These are phyloP conservation scores for Phyllostachys edulis DNA, from an alignment of 176 grass and related monocot species.

Conservation along the genomic window DNA sequence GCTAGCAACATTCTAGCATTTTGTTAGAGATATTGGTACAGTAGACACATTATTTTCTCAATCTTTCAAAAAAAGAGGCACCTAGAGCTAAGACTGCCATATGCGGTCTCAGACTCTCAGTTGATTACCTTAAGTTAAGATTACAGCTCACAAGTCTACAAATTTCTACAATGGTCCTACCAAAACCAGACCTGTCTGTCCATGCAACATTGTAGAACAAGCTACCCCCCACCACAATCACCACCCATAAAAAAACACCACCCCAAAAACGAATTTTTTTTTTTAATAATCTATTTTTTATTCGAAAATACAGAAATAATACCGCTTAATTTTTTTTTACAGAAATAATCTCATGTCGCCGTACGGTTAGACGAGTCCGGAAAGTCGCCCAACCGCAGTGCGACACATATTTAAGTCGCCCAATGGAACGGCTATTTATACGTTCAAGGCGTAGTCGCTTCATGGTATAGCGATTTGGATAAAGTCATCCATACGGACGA, in stretches of 20 bases:
- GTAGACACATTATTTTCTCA: background rate
- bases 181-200: background rate
- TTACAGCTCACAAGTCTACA: background rate
- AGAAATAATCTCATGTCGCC: too few relatives aligned
- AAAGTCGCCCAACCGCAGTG: too few relatives aligned
- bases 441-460: too few relatives aligned
- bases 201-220: constrained; percentile 12
- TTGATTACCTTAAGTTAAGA: background rate
- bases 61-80: background rate
- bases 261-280: background rate
- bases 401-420: too few relatives aligned
- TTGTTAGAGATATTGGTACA: background rate
- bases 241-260: background rate
- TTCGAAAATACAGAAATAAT: too few relatives aligned
- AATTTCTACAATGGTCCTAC: background rate
- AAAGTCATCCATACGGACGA: too few relatives aligned
- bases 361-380: too few relatives aligned
- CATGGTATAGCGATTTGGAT: too few relatives aligned
- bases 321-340: too few relatives aligned
- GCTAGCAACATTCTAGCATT: constrained; percentile 12
- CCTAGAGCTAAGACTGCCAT: background rate
- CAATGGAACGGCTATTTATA: too few relatives aligned
- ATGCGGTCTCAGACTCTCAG: background rate
- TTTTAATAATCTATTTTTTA: too few relatives aligned
- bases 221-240: constrained; percentile 3